Conservation (phyloP, 495 filamentous ascomycete species). For the Rostrohypoxylon terebratum region DNA sequence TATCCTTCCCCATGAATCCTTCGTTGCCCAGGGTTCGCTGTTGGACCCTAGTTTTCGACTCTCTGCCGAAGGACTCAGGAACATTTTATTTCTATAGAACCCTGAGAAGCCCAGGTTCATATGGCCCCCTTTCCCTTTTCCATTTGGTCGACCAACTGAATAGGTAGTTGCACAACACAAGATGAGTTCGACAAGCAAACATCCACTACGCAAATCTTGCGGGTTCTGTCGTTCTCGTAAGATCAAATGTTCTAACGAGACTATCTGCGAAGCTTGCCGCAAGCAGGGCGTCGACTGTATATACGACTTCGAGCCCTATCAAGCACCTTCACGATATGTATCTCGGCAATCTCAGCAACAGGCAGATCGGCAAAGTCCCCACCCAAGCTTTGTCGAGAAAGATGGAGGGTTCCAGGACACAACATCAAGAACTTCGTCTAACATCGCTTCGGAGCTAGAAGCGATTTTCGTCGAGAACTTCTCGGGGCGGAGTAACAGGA, state of each 20-base stretch:
- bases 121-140: neutral
- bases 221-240: constrained; percentile 19
- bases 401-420: neutral
- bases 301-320: constrained; percentile 19
- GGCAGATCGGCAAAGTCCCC: constrained; percentile 1
- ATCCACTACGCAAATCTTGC: constrained; percentile 14
- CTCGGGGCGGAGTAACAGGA: neutral
- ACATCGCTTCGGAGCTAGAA: constrained; percentile 5
- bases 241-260: constrained; percentile 20
- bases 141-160: neutral
- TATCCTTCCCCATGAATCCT: constrained; percentile 14
- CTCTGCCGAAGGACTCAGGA: neutral
- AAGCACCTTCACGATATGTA: constrained; percentile 8
- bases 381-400: neutral
- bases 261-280: constrained; percentile 20
- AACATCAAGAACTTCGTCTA: neutral
- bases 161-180: neutral
- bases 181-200: constrained; percentile 18
- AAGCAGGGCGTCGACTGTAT: constrained; percentile 21
- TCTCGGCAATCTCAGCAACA: constrained; percentile 8
- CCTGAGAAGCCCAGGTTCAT: neutral
- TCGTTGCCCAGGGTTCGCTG: neutral
- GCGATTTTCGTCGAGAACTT: neutral
- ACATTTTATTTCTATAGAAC: constrained; percentile 12
- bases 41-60: constrained; percentile 11